A percentile compares a stretch with the other conserved stretches of the same genome.
These are phyloP conservation scores for Starmera amethionina DNA, from an alignment of 805 yeast genomes.

Conservation along the genomic window DNA sequence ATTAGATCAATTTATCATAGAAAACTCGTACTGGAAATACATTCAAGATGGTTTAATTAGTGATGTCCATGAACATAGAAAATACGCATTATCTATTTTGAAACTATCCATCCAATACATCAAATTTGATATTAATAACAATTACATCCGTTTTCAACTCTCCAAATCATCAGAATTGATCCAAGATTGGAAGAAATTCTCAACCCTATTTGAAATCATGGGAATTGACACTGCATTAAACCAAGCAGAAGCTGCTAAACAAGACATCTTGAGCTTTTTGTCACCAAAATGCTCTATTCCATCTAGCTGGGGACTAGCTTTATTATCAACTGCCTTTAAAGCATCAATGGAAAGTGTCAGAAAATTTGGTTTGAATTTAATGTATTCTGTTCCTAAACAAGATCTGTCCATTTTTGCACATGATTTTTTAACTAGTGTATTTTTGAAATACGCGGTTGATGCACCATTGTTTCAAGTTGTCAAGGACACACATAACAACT, in stretches of 20 bases:
- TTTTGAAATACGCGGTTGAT: constrained; percentile 51
- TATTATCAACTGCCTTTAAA: constrained; percentile 67
- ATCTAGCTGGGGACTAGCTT: constrained; percentile 60
- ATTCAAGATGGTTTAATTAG: constrained; percentile 50
- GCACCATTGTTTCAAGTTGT: constrained; percentile 51
- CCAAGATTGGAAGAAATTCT: constrained; percentile 60
- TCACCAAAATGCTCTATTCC: constrained; percentile 41
- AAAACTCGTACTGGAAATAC: constrained; percentile 41
- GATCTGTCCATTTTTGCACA: constrained; percentile 38
- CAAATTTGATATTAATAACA: constrained; percentile 20
- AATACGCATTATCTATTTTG: constrained; percentile 56
- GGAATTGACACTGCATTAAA: constrained; percentile 82
- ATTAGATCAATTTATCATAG: constrained; percentile 2
- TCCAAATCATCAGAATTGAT: constrained; percentile 19
- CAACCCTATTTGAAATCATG: constrained; percentile 68
- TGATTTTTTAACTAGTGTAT: constrained; percentile 30
- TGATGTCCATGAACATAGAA: constrained; percentile 54
- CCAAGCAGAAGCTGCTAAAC: constrained; percentile 70
- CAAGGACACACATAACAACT: constrained; percentile 17
- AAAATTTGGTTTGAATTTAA: constrained; percentile 45
- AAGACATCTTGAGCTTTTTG: constrained; percentile 49
- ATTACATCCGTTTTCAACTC: constrained; percentile 10
- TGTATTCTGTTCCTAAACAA: constrained; percentile 40
- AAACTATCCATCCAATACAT: constrained; percentile 47
- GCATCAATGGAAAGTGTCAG: constrained; percentile 75